These are phyloP conservation scores for Durotheca rogersii DNA, from an alignment of 495 filamentous ascomycete species.

Conservation along the genomic window DNA sequence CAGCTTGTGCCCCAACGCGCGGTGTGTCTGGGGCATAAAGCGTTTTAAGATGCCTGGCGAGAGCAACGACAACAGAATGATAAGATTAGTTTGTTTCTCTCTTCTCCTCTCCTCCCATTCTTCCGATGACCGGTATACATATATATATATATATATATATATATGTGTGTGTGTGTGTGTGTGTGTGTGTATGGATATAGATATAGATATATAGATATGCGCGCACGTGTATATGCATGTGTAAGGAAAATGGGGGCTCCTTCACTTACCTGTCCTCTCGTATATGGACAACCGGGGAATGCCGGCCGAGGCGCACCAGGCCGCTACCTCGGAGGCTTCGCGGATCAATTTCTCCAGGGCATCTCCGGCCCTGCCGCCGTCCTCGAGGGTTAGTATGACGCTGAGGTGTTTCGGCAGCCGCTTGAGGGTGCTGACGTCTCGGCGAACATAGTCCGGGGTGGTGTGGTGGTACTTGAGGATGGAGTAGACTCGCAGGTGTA, in stretches of 20 bases:
- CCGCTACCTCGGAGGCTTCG: conserved; percentile 83
- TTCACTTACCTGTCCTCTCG: conserved; percentile 74
- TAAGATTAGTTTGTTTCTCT: conserved; percentile 14
- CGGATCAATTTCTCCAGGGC: conserved; percentile 79
- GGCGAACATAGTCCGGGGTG: conserved; percentile 84
- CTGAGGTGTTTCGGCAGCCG: conserved; percentile 82
- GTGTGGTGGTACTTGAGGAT: conserved; percentile 90
- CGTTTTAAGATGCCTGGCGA: conserved; percentile 76
- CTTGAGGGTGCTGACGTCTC: conserved; percentile 74
- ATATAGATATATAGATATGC: too few species aligned
- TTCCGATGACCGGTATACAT: too few species aligned
- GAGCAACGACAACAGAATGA: too few species aligned
- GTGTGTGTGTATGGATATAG: too few species aligned
- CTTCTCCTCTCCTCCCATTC: too few species aligned
- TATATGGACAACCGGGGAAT: conserved; percentile 86
- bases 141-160: too few species aligned
- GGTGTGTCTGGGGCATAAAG: conserved; percentile 75
- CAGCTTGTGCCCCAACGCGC: conserved; percentile 69
- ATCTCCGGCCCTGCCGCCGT: conserved; percentile 63
- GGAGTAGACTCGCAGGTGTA: conserved; percentile 71
- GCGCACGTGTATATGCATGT: too few species aligned
- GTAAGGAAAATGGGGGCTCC: background rate
- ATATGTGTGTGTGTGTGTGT: too few species aligned
- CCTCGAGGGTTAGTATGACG: conserved; percentile 75
- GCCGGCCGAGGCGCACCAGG: conserved; percentile 86